phyloP scores from a whole-genome alignment of 2,329 filamentous ascomycete species.

The Colletotrichum sp. region DNA sequence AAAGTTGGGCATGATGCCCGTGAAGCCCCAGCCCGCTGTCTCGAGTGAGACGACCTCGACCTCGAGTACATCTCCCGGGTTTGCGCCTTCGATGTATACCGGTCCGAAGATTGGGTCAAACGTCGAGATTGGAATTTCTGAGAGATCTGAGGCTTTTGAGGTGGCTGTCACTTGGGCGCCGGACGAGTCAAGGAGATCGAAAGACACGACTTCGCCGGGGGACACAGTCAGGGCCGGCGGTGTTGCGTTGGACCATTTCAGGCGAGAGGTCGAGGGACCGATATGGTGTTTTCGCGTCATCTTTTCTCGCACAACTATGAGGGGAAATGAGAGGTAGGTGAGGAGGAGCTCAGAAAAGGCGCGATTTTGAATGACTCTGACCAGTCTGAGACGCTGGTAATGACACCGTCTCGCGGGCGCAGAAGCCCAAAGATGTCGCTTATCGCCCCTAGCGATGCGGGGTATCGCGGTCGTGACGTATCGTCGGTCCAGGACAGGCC shows the following conservation, averaged over 20 bases:
- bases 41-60: slow-evolving; percentile 53
- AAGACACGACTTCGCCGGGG: slow-evolving; percentile 51
- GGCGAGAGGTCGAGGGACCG: slow-evolving; percentile 36
- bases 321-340: not conserved
- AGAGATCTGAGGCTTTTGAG: slow-evolving; percentile 43
- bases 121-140: slow-evolving; percentile 42
- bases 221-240: slow-evolving; percentile 49
- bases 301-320: not conserved
- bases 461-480: not conserved
- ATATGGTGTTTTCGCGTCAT: slow-evolving; percentile 26
- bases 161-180: slow-evolving; percentile 52
- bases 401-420: not conserved
- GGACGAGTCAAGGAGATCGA: slow-evolving; percentile 55
- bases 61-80: slow-evolving; percentile 56
- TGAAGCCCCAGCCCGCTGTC: slow-evolving; percentile 56
- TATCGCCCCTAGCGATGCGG: not conserved
- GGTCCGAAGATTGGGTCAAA: slow-evolving; percentile 57
- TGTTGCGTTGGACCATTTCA: slow-evolving; percentile 54
- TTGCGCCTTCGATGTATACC: slow-evolving; percentile 51
- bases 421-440: not conserved
- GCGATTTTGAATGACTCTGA: not conserved
- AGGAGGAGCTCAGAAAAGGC: rapidly evolving
- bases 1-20: slow-evolving; percentile 54
- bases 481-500: not conserved
- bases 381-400: not conserved